Base-by-base conservation (phyloP, 768 basidiomycete genomes). In the Trametes punicea region DNA sequence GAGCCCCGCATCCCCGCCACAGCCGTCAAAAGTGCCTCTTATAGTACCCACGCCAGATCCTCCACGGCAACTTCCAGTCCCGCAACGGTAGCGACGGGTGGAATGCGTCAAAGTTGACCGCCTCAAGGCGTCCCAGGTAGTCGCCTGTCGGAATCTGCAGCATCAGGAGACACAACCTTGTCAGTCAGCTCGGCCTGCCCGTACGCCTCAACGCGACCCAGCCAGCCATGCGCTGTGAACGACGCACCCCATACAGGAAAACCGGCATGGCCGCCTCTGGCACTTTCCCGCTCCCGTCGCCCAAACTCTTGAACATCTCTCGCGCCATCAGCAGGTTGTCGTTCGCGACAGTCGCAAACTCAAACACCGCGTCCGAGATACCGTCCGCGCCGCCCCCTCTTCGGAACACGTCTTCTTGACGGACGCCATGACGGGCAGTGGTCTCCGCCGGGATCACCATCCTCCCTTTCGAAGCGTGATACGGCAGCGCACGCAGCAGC, bases 371-470 rank as follows among this genome's bases (percentile, higher is more conserved):
- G 56, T 90, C 85, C 46, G 82, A 82, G 15, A 93, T 74, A 2
- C 82, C 87, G 44, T 78, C 70, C 40, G 84, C 83, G 9, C 73
- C 55, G 39, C 58, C 63, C 4, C 84, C 83, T 29, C 73, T 72
- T 40, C 82, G 77, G 65, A 91, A 84, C 15, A 93, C 83, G 15
- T 89, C 85, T 67, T 94, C 90, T 68, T 92, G 90, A 59, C 75
- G 81, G 18, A 93, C 86, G 18, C 82, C 81, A 61, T 91, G 87
- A 59, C 78, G 85, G 38, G 88, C 85, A 13, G 89, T 90, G 52
- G 93, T 80, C 64, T 92, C 90, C 23, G 87, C 84, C 10, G 91
- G 92, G 31, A 94, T 84, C 21, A 87, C 78, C 74, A 90, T 82
- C 57, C 79, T 77, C 36, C 89, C 81, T 42, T 83, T 79, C 45